Evolutionary conservation across 2,329 filamentous ascomycete species (phyloP), one percentile per base, ranked within the genome.

Genomic region (Thermoascus crustaceus): DNA sequence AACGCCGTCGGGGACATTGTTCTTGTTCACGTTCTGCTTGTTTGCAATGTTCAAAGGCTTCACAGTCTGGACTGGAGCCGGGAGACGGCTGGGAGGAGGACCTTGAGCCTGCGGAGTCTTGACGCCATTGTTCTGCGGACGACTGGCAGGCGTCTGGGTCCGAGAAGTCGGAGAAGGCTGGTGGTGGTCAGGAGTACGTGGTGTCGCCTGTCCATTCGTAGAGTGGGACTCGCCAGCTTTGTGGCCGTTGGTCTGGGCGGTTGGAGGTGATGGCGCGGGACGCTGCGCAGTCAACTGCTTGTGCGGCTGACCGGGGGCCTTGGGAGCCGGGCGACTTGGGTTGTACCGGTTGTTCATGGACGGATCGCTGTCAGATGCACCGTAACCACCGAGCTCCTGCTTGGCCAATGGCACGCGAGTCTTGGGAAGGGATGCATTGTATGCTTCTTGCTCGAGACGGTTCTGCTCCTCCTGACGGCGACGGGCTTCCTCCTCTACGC

Each of bases 371-470:
- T 69, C 69, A 29, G 69, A 65, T 42, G 72, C 69, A 24, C 76
- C 72, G 42, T 77, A 82, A 20, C 80, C 80, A 38, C 85, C 85
- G 47, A 96, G 67, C 60, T 96, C 91, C 62, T 95, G 88, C 58
- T 96, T 85, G 20, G 88, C 87, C 46, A 91, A 54, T 2, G 85
- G 85, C 7, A 79, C 66, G 56, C 85, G 85, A 44, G 74, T 80
- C 68, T 94, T 83, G 20, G 87, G 89, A 40, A 95, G 66, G 16
- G 85, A 86, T 22, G 85, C 83, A 59, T 96, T 94, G 62, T 94
- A 95, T 11, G 79, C 85, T 55, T 91, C 87, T 48, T 85, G 71
- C 34, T 94, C 86, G 45, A 81, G 76, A 36, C 84, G 74, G 35
- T 74, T 74, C 50, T 80, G 76, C 48, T 86, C 81, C 44, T 64